Evolutionary conservation across 2,329 filamentous ascomycete species (phyloP), one percentile per base, ranked within the genome.

Genomic region (Fusarium transvaalense): DNA sequence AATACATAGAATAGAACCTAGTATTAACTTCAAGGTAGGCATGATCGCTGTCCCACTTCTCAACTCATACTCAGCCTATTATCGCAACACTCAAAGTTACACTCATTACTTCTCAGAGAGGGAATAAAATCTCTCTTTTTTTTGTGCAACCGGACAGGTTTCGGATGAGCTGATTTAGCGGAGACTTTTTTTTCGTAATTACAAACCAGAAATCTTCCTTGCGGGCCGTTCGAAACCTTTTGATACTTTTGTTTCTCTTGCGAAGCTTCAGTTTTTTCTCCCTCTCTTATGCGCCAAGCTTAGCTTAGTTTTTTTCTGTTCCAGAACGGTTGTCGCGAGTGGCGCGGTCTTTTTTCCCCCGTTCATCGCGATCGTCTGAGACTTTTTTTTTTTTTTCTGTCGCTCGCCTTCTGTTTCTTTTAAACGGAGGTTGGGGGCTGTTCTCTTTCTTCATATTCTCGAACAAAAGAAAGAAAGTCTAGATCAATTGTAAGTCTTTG

Each of bases 101-200:
- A 42, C 23, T 39, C 25, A n/a, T 34, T 43, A 25, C 19, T 37
- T 23, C 56, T 31, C 15, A 41, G 31, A 64, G n/a, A 32, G 27
- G 47, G 41, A 42, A 32, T 54, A 53, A 29, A 32, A 37, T 37
- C 25, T 21, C 15, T 42, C 46, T 63, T 48, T 21, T n/a, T 42
- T 56, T 63, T 48, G 39, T 42, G 61, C 58, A 47, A 47, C 61
- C 51, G 50, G 64, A 50, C 39, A 50, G 66, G 66, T 66, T 47
- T 57, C 63, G 38, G 66, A 63, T 69, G 66, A 42, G 50, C 61
- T 69, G 66, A 64, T 37, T 21, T 56, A 34, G 50, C 50, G 35
- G 41, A 47, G 45, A 46, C 50, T 23, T 23, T 35, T 23, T 23
- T 35, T 54, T 19, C 31, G 25, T 25, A 35, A 66, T 60, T 65